Evolutionary conservation across 2,329 filamentous ascomycete species (phyloP).

Genomic region (Arthrobotrys entomopaga): DNA sequence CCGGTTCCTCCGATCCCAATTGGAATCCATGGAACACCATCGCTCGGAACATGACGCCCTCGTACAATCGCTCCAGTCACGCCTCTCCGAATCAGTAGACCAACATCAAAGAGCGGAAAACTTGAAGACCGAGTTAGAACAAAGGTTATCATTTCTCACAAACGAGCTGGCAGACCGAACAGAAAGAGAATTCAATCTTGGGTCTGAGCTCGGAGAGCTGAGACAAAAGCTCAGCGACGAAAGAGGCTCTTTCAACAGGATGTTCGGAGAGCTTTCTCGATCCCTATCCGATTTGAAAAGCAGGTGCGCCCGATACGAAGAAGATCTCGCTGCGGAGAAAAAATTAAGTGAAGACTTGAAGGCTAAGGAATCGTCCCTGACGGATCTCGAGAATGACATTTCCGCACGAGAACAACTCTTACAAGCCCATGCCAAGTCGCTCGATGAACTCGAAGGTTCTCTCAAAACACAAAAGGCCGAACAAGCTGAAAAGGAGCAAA

Average conservation of each 20-base stretch:
- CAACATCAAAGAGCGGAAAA: constrained; percentile 36
- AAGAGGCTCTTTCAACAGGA: constrained; percentile 40
- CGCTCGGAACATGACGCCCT: constrained; percentile 41
- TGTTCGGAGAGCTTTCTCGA: constrained; percentile 39
- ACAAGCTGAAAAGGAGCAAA: constrained; percentile 22
- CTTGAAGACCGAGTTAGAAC: constrained; percentile 34
- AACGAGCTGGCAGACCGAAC: constrained; percentile 51
- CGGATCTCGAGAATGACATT: constrained; percentile 22
- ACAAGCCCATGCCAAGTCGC: constrained; percentile 21
- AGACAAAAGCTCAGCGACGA: constrained; percentile 43
- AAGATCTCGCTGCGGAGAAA: constrained; percentile 27
- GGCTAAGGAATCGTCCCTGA: constrained; percentile 14
- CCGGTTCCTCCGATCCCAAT: constrained; percentile 44
- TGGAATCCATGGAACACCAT: constrained; percentile 41
- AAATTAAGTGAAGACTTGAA: constrained; percentile 27
- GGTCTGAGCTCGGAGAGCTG: constrained; percentile 42
- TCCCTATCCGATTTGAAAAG: constrained; percentile 43
- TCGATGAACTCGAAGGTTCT: constrained; percentile 25
- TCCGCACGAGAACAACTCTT: constrained; percentile 23
- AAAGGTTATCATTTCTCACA: constrained; percentile 33
- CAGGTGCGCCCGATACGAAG: constrained; percentile 27
- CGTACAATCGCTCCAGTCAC: constrained; percentile 35
- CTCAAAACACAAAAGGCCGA: constrained; percentile 19
- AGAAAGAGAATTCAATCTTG: constrained; percentile 47
- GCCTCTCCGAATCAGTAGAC: constrained; percentile 32